Percentiles rank a stretch among this genome's conserved stretches.
Evolutionary conservation across 1,139 yeast genomes (phyloP).

Genomic region (Eremothecium sinecaudum): DNA sequence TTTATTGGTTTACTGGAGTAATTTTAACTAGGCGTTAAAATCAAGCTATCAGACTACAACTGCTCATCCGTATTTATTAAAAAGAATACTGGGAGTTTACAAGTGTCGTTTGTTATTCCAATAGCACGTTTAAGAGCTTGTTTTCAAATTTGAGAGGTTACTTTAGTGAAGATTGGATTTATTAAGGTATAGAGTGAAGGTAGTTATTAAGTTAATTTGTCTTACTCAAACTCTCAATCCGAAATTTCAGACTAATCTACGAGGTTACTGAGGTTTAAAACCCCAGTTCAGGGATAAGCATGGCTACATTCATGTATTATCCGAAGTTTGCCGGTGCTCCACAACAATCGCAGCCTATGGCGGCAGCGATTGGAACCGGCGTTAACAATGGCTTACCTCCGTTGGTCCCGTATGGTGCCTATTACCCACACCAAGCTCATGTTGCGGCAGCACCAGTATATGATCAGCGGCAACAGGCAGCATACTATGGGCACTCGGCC

Average conservation of each 20-base stretch:
- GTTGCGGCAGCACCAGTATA: constrained; percentile 7
- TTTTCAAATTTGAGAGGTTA: not conserved
- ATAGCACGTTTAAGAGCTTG: too few relatives aligned
- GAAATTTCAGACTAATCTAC: constrained; percentile 1
- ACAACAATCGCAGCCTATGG: constrained; percentile 11
- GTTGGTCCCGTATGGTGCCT: constrained; percentile 10
- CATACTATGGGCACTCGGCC: constrained; percentile 7
- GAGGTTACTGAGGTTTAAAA: not conserved
- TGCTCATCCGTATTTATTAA: too few relatives aligned
- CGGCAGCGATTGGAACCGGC: constrained; percentile 5
- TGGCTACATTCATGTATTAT: constrained; percentile 21
- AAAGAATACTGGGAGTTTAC: too few relatives aligned
- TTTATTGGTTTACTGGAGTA: too few relatives aligned
- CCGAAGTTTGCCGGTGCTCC: constrained; percentile 15
- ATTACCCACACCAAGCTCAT: constrained; percentile 9
- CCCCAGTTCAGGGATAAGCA: constrained; percentile 5
- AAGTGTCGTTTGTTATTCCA: too few relatives aligned
- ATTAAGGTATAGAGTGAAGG: constrained; percentile 16
- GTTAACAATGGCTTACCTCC: constrained; percentile 7
- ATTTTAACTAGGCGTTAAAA: too few relatives aligned
- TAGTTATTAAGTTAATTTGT: constrained; percentile 30
- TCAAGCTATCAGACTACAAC: too few relatives aligned
- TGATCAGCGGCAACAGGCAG: constrained; percentile 8
- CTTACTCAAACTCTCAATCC: constrained; percentile 13
- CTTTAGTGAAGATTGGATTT: not conserved